Conservation (phyloP, 2,329 filamentous ascomycete species). For the Hypoxylon sp. region DNA sequence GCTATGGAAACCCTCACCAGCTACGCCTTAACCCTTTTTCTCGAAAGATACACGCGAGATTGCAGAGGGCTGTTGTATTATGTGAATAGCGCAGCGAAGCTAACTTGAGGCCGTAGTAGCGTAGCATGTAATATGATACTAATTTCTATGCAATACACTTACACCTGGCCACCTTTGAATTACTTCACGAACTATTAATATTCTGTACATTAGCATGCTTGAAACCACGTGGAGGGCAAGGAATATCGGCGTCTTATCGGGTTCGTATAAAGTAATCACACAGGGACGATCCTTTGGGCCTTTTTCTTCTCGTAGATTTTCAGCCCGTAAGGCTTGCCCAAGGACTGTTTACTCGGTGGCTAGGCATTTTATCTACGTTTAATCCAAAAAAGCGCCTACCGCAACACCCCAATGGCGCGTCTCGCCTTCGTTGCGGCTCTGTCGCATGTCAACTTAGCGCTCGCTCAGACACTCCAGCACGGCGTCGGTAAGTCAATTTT, state of each 20-base stretch:
- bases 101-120: conserved; percentile 9
- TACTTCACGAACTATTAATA: conserved; percentile 29
- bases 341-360: conserved; percentile 22
- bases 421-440: conserved; percentile 36
- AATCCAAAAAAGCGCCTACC: conserved; percentile 15
- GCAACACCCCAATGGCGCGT: conserved; percentile 31
- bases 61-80: conserved; percentile 22
- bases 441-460: conserved; percentile 35
- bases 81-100: conserved; percentile 19
- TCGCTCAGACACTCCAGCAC: conserved; percentile 40
- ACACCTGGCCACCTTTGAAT: conserved; percentile 12
- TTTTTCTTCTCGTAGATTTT: conserved; percentile 21
- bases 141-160: conserved; percentile 12
- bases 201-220: conserved; percentile 27
- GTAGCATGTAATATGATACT: conserved; percentile 12
- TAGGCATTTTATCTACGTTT: conserved; percentile 5
- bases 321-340: conserved; percentile 20
- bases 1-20: conserved; percentile 11
- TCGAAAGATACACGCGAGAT: conserved; percentile 30
- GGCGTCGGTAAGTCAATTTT: conserved; percentile 35
- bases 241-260: conserved; percentile 27
- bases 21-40: conserved; percentile 1
- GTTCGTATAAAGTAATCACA: conserved; percentile 34
- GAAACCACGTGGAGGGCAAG: conserved; percentile 35
- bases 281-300: conserved; percentile 31